Percentiles rank a stretch among this genome's conserved stretches.
These are phyloP conservation scores for Flaveria robusta DNA, from an alignment of 129 eudicot species.

Conservation along the genomic window DNA sequence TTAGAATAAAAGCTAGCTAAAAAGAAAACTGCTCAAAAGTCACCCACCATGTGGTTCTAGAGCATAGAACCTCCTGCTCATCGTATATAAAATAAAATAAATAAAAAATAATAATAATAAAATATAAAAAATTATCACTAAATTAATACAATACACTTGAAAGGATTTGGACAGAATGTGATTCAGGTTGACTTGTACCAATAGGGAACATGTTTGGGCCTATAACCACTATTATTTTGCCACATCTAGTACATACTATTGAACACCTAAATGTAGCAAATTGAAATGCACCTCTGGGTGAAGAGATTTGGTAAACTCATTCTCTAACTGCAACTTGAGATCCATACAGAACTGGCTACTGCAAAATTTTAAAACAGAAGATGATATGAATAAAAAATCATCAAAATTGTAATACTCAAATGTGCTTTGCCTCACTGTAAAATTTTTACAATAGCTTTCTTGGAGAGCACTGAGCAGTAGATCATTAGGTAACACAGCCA, in stretches of 20 bases:
- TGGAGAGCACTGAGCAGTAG: not conserved
- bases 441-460: not conserved
- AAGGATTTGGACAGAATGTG: not conserved
- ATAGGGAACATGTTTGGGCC: not conserved
- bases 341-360: conserved; percentile 81
- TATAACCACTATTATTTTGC: not conserved
- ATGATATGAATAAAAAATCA: conserved; percentile 12
- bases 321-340: conserved; percentile 70
- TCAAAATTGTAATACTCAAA: conserved; percentile 16
- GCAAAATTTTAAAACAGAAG: conserved; percentile 40
- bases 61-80: not conserved
- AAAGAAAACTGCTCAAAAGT: not conserved
- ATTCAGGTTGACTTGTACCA: not conserved
- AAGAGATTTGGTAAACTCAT: conserved; percentile 76
- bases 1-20: not conserved
- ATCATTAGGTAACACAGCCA: not conserved
- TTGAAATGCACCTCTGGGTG: conserved; percentile 63
- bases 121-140: not conserved
- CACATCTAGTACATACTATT: not conserved
- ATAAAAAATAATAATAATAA: no score
- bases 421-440: not conserved
- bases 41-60: not conserved
- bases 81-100: no score
- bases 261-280: conserved; percentile 10
- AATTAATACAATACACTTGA: not conserved